A percentile compares a stretch with the other conserved stretches of the same genome.
Conservation (phyloP, 1,284 basidiomycete genomes). For the Malassezia arunalokei region DNA sequence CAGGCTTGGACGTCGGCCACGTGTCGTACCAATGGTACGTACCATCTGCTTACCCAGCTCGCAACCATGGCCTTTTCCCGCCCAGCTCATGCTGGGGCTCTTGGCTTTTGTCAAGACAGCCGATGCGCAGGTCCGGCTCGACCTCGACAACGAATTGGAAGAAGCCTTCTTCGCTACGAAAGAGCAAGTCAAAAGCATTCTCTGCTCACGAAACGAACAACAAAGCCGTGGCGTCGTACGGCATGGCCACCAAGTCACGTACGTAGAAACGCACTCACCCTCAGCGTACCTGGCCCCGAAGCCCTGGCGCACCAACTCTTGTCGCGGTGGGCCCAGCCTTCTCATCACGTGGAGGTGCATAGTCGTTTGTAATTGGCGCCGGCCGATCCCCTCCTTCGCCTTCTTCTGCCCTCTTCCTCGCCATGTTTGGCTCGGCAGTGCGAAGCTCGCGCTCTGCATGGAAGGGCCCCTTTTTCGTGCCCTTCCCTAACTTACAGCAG, state of each 20-base stretch:
- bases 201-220: neutral
- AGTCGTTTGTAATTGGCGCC: neutral
- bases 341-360: neutral
- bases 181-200: neutral
- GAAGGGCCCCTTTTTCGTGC: slow-evolving; percentile 71
- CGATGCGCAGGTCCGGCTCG: slow-evolving; percentile 59
- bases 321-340: neutral
- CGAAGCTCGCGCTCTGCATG: slow-evolving; percentile 16
- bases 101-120: slow-evolving; percentile 37
- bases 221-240: neutral
- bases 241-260: slow-evolving; percentile 1
- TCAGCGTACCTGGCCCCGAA: slow-evolving; percentile 6
- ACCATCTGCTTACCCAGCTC: slow-evolving; percentile 49
- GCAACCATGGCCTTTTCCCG: slow-evolving; percentile 64
- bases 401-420: neutral
- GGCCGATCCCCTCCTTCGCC: neutral
- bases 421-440: slow-evolving; percentile 12
- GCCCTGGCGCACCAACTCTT: slow-evolving; percentile 9
- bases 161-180: slow-evolving; percentile 66
- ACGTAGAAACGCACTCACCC: neutral
- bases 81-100: slow-evolving; percentile 73
- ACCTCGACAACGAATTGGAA: slow-evolving; percentile 91
- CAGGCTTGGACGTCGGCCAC: slow-evolving; percentile 71
- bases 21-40: slow-evolving; percentile 60
- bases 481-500: slow-evolving; percentile 78